Evolutionary conservation across 2,329 filamentous ascomycete species (phyloP), one percentile per base, ranked within the genome.

Genomic region (Trichophyton schoenleinii): DNA sequence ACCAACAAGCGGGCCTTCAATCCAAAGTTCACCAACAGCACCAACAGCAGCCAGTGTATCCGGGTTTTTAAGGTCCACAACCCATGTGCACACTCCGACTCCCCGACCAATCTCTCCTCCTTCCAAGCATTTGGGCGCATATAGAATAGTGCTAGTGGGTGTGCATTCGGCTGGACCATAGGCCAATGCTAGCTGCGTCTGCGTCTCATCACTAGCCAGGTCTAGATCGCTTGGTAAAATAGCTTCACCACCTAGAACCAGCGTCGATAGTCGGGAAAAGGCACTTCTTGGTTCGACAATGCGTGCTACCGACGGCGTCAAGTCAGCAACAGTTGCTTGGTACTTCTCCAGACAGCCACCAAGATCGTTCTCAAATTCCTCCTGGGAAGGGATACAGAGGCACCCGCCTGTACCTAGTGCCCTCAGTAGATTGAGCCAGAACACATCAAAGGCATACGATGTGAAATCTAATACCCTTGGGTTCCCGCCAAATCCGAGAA

Each of bases 241-340:
- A 5, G 66, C 62, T 61, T 72, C 69, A 15, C 70, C 70, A n/a
- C 65, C 68, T 2, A 71, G 60, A 3, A 69, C 62, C 71, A 79
- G 61, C 0, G 70, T 68, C 61, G 69, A 72, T 0, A 68, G 69
- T 25, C 70, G 71, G 0, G 71, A 72, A 7, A 81, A 67, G 3
- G 69, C 70, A n/a, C 13, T 34, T 3, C 75, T 75, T 6, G 81
- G 72, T 9, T 74, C 72, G 46, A 81, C 64, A 4, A 79, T 71
- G 22, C 73, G 68, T 1, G 83, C 81, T 28, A 87, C 77, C 0
- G 82, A 77, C 0, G 83, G 80, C 0, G 84, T 87, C 68, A 87
- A 77, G 65, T 83, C 81, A 0, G 77, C 79, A 73, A 78, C 80
- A 44, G 78, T 81, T 42, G 80, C 78, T 7, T 74, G 70, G 75